phyloP scores from a whole-genome alignment of 2,329 filamentous ascomycete genomes.

The Hyphodiscus sp. region DNA sequence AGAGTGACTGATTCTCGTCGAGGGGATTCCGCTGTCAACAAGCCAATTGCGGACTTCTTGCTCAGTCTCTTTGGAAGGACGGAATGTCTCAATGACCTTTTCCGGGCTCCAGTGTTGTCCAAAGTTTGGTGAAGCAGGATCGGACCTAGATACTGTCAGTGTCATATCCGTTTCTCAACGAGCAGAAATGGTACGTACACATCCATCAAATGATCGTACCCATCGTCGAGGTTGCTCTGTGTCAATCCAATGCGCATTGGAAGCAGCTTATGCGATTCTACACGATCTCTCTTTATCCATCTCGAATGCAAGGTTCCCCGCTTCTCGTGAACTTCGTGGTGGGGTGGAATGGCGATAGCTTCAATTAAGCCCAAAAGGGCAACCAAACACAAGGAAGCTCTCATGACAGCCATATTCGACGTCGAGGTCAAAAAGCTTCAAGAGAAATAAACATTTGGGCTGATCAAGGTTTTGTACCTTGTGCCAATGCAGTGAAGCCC shows the following conservation, averaged over 20 bases:
- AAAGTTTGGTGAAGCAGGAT: constrained; percentile 24
- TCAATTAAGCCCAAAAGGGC: background rate
- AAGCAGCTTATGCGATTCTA: constrained; percentile 6
- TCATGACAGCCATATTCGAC: background rate
- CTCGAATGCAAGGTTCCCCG: constrained; percentile 3
- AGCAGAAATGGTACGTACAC: constrained; percentile 6
- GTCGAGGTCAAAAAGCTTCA: background rate
- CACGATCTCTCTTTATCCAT: constrained; percentile 13
- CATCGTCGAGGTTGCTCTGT: constrained; percentile 12
- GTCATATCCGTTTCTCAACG: background rate
- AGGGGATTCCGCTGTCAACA: constrained; percentile 24
- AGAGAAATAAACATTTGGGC: background rate
- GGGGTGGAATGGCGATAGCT: constrained; percentile 6
- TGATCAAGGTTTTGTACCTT: background rate
- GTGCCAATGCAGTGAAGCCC: background rate
- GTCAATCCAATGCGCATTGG: constrained; percentile 16
- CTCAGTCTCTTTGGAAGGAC: constrained; percentile 25
- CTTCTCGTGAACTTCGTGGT: constrained; percentile 16
- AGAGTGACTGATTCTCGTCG: constrained; percentile 27
- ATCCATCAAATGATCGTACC: constrained; percentile 14
- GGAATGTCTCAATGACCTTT: constrained; percentile 28
- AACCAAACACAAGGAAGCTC: background rate
- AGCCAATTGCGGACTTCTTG: constrained; percentile 30
- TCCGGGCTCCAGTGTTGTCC: constrained; percentile 29
- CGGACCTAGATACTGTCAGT: constrained; percentile 10